Evolutionary conservation across 495 filamentous ascomycete genomes (phyloP), one percentile per base, ranked within the genome.

Genomic region (Cercophora newfieldiana): DNA sequence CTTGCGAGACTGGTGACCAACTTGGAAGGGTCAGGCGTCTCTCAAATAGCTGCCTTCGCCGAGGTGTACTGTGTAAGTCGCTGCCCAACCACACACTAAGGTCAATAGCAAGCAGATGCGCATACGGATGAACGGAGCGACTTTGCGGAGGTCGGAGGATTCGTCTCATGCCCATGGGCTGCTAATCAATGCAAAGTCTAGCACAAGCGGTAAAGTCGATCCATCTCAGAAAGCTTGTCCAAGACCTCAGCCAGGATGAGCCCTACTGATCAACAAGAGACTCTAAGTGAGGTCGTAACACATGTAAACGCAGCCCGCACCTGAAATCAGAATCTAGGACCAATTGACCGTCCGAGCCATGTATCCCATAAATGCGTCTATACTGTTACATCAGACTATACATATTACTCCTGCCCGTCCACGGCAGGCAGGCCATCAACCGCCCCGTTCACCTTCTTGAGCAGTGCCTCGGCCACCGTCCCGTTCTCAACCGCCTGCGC

Each of bases 381-480:
- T 31, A 30, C 24, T 44, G 37, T 25, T 61, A 51, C 59, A 14
- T 44, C 4, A 16, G 2, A 44, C 37, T 44, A 16, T 16, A 44
- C 37, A 44, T 44, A 14, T 16, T 44, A 44, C 37, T 44, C 37
- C 18, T 44, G 37, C 37, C 18, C 18, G 12, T 14, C 37, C 37
- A 4, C 37, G 18, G 37, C 37, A 44, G 37, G 37, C 10, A 44
- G 37, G 37, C 37, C 18, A 6, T 44, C 12, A 44, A 14, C 37
- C 19, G 22, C 68, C 3, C 75, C 64, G 37, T 75, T 74, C 44
- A 63, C 66, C 24, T 53, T 30, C 54, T 63, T 65, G 53, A 49
- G 75, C 64, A 44, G 74, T 71, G 65, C 67, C 58, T 26, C 72
- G 79, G 12, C 81, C 85, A 66, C 70, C 57, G 57, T 68, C 2